Base-by-base conservation (phyloP, 306 rosid species). In the Bauhinia variegata region DNA sequence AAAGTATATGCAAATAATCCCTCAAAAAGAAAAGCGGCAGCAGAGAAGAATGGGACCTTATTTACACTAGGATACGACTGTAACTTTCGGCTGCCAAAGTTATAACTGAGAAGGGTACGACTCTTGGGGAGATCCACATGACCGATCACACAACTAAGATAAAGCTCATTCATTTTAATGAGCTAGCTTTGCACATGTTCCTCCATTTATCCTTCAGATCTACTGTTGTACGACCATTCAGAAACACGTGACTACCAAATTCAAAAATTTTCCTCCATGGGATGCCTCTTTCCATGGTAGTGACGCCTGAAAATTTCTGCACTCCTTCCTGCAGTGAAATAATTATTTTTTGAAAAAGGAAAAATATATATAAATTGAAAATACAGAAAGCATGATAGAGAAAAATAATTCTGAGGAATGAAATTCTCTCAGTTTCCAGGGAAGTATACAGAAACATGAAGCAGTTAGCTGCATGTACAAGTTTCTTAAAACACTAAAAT, bases 131-230 rank as follows among this genome's bases (percentile, higher is more conserved):
- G 62, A 41, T 52, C 3, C 7, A 51, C 67, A 37, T 18, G 47
- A 47, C 47, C 19, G 37, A 13, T 36, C n/a, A 41, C 32, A 57
- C 32, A 6, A 54, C 48, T 23, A 53, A 39, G 18, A 70, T 57
- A 31, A 17, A 17, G 52, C 32, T 44, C 16, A 59, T 60, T 49
- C 75, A 67, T 56, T 70, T 77, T 56, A 6, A 15, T 57, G 62
- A 18, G 15, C 44, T 49, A 41, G 79, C 38, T 49, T 65, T 82
- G 80, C 84, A 76, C 69, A 84, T 51, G 73, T 79, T 84, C 79
- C 75, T 86, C 93, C 93, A 89, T 73, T 86, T 84, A 64, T 87
- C 86, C 74, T 84, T 82, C 19, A 88, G 75, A 75, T 84, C 88
- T 48, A 12, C 32, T 23, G 88, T 30, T 17, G 80, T 84, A 4